A percentile compares a stretch with the other conserved stretches of the same genome.
Conservation (phyloP, 306 rosid species). For the Vachellia pachyceras region DNA sequence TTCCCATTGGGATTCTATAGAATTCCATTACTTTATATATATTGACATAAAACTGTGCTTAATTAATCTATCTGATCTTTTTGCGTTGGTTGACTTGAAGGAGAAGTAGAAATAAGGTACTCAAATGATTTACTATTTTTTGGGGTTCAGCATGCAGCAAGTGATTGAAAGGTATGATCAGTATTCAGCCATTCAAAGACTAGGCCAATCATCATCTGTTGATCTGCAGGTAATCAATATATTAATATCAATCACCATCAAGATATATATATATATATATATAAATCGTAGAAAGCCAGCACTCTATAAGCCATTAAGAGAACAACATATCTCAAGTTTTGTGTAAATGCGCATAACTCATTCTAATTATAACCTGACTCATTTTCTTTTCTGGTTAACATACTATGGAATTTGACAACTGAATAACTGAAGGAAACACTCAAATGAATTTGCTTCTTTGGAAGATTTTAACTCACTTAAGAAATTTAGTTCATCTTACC, state of each 20-base stretch:
- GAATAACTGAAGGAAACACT: background rate
- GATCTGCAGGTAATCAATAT: constrained; percentile 22
- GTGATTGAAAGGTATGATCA: constrained; percentile 15
- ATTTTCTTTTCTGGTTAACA: background rate
- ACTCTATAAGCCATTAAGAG: background rate
- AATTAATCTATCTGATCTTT: background rate
- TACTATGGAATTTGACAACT: background rate
- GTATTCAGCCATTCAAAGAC: background rate
- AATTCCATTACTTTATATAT: background rate
- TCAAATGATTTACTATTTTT: background rate
- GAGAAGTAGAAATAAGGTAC: background rate
- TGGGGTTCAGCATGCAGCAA: constrained; percentile 4
- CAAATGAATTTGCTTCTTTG: background rate
- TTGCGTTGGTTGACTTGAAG: background rate
- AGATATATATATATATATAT: no score
- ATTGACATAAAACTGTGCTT: background rate
- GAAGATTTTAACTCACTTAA: background rate
- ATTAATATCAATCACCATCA: background rate
- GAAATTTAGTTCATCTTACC: background rate
- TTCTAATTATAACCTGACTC: background rate
- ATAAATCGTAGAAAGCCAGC: background rate
- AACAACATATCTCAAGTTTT: background rate
- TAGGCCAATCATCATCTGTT: background rate
- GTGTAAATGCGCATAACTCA: background rate
- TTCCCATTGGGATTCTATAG: background rate